Evolutionary conservation across 768 basidiomycete genomes (phyloP), one percentile per base, ranked within the genome.

Genomic region (Neoboletus magnificus): DNA sequence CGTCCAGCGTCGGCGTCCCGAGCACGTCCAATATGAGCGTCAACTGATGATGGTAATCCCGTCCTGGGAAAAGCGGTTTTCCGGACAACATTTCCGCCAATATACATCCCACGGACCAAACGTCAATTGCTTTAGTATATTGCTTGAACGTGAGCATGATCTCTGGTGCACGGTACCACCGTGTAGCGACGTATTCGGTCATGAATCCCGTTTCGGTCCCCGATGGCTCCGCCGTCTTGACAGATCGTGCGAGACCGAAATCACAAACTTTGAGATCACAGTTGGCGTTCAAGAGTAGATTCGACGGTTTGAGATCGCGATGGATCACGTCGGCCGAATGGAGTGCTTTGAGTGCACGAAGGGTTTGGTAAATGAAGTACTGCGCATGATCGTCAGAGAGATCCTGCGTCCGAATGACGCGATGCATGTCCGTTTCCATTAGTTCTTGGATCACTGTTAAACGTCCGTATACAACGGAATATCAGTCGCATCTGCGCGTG

Each of bases 91-190:
- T 98, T 78, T 98, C 96, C 1, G 95, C 93, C 25, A 93, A 79
- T 65, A 92, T 90, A 64, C 90, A 92, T 23, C 90, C 90, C 32
- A 91, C 87, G 11, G 88, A 89, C 90, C 90, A 92, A 20, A 92
- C 81, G 62, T 92, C 90, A 59, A 92, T 91, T n/a, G 90, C 89
- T 76, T 94, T 94, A 49, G 95, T 96, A 75, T 99, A 99, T 71
- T 97, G 90, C 70, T 97, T 96, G 80, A 98, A 98, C 11, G 94
- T 97, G 49, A 99, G 80, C 97, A 99, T 99, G 76, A 99, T 95
- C 71, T 99, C 97, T 0, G 97, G 97, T 0, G 97, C 97, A 36
- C 97, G 86, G 68, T 98, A 99, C 97, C 97, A 99, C 63, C 97
- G 80, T 25, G 97, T 98, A 2, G 97, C 96, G 47, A 99, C 97